Conservation (phyloP, 2,329 filamentous ascomycete species). For the Botrytis fabae region DNA sequence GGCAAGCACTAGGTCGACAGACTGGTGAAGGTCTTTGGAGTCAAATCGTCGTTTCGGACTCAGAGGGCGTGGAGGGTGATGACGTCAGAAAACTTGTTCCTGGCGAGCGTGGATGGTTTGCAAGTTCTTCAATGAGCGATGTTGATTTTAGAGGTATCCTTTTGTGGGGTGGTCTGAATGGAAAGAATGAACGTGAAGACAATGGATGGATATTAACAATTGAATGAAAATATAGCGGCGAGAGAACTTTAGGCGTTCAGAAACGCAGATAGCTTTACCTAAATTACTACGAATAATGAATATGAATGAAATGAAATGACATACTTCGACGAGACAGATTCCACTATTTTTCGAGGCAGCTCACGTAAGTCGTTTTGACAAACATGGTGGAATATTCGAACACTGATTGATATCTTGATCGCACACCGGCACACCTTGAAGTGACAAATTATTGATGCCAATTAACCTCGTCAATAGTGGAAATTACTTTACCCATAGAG, state of each 20-base stretch:
- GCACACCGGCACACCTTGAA: background rate
- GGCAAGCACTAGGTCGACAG: slow-evolving; percentile 52
- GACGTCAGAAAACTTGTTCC: slow-evolving; percentile 50
- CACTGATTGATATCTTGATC: background rate
- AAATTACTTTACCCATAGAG: background rate
- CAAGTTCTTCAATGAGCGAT: slow-evolving; percentile 56
- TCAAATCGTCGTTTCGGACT: slow-evolving; percentile 52
- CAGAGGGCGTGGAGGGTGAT: slow-evolving; percentile 47
- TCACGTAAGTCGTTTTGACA: background rate
- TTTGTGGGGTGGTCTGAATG: slow-evolving; percentile 60
- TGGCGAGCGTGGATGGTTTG: slow-evolving; percentile 57
- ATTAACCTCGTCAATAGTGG: background rate
- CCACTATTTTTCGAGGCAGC: background rate
- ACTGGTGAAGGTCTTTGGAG: slow-evolving; percentile 62
- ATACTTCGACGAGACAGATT: background rate
- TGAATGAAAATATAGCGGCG: slow-evolving; percentile 34
- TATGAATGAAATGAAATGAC: background rate
- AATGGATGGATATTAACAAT: slow-evolving; percentile 67
- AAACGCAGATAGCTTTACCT: background rate
- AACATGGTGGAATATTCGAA: background rate
- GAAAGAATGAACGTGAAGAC: slow-evolving; percentile 52
- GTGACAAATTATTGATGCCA: background rate
- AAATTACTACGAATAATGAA: background rate
- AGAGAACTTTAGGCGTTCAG: background rate
- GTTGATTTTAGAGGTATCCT: slow-evolving; percentile 60